Percentiles rank a stretch among this genome's conserved stretches.
Evolutionary conservation across 345 rosid genomes (phyloP).

Genomic region (Excoecaria agallocha): DNA sequence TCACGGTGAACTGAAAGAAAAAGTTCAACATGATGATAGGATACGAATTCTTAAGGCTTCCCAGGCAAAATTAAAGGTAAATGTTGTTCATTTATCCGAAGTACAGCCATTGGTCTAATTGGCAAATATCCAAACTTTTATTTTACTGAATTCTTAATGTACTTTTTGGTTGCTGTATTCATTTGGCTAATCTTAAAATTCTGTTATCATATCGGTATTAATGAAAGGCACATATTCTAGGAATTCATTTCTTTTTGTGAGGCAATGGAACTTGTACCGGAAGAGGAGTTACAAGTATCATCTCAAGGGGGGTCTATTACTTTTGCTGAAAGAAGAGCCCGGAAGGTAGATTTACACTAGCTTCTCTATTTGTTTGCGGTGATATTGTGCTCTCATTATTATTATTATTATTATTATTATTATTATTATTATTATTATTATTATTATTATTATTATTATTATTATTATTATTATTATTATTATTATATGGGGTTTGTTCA

Average conservation of each 20-base stretch:
- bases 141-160: neutral
- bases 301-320: constrained; percentile 47
- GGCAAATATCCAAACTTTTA: neutral
- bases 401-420: too few species aligned
- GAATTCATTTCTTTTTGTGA: constrained; percentile 88
- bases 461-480: too few species aligned
- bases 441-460: too few species aligned
- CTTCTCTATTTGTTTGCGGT: neutral
- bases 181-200: neutral
- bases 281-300: constrained; percentile 60
- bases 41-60: constrained; percentile 57
- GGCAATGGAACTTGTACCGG: constrained; percentile 75
- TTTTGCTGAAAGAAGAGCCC: constrained; percentile 70
- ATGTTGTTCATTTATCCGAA: neutral
- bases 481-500: too few species aligned
- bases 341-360: constrained; percentile 48
- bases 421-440: too few species aligned
- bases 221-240: constrained; percentile 35
- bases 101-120: neutral
- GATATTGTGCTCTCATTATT: neutral
- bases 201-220: constrained; percentile 1
- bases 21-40: constrained; percentile 57
- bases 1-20: constrained; percentile 71
- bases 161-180: neutral
- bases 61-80: constrained; percentile 65